Evolutionary conservation across 352 stramenopile species (phyloP), one percentile per base, ranked within the genome.

Genomic region (Phytophthora pini): DNA sequence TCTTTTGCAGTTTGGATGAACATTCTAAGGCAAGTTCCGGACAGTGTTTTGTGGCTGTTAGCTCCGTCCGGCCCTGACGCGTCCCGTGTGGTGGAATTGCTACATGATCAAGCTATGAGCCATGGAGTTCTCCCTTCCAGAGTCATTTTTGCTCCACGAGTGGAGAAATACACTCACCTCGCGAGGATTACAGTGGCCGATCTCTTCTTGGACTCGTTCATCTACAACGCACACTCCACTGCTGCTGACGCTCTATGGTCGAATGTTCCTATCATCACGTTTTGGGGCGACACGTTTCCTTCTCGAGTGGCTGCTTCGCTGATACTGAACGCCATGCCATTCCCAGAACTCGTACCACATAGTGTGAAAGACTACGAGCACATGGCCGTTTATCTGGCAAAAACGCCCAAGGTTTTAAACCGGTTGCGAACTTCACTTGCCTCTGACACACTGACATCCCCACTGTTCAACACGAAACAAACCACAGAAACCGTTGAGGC

Each of bases 141-240:
- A 13, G 51, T 98, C 2, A 32, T 93, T 38, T 97, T 97, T 70
- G 78, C 84, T 2, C 52, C 56, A n/a, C 73, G 80, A 6, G 52
- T 82, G 0, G 31, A 74, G n/a, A 95, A 97, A 50, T 54, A 59
- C 4, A 32, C 59, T 6, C 96, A 99, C 68, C 69, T 98, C 5
- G 70, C 72, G 11, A 82, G 97, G 9, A 65, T 98, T 10, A 66
- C 65, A 5, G 39, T 81, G 11, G 91, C 87, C 0, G 95, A 99
- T 67, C 20, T 99, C 4, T 98, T 98, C 51, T 68, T 99, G n/a
- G 97, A 99, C 65, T 98, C 94, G 12, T 87, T 98, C 43, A 72
- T 96, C 7, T 99, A 99, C 77, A 98, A 95, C 41, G 96, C 96
- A n/a, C 97, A 99, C 66, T 98, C 95, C 11, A 97, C 97, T 2